Evolutionary conservation across 2,329 filamentous ascomycete genomes (phyloP), one percentile per base, ranked within the genome.

Genomic region (Septoria petroselini): DNA sequence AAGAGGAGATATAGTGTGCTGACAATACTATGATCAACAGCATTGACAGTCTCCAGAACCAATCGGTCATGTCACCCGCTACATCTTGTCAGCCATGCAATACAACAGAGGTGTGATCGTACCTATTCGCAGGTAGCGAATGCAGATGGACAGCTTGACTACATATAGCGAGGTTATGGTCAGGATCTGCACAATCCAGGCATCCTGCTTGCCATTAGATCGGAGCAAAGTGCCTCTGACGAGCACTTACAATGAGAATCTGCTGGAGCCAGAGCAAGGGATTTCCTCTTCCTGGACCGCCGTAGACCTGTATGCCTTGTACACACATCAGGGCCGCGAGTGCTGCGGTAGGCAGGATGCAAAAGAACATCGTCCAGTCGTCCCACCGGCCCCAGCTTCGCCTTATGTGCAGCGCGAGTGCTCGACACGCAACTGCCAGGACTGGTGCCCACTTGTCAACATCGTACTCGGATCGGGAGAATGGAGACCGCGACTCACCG

Each of bases 111-210:
- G 9, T 2, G 15, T 12, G 11, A 4, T 11, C 31, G 5, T 37
- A 37, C 41, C 42, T 37, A 45, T 45, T 45, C 42, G 42, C 15
- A 45, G 31, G 15, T 45, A 45, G n/a, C 42, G 42, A 17, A 45
- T 37, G 7, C 42, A 45, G 4, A 45, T 19, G 2, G 42, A 45
- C 19, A 45, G 14, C 33, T 45, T 45, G 19, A 37, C 30, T 5
- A 37, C 19, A 31, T 45, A 45, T 1, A 45, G 17, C 12, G 31
- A 37, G 15, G 33, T 45, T 8, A 45, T 7, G 12, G 31, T 27
- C 7, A 37, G 23, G 6, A 45, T 37, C 23, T 35, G 31, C 14
- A 45, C 25, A 3, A 37, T 15, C 30, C 30, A 45, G 12, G 42
- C 25, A 21, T 35, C 42, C 42, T 45, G 21, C 9, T 23, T 23